Evolutionary conservation across 1,139 yeast genomes (phyloP), one percentile per base, ranked within the genome.

Genomic region (Pichia sp.): DNA sequence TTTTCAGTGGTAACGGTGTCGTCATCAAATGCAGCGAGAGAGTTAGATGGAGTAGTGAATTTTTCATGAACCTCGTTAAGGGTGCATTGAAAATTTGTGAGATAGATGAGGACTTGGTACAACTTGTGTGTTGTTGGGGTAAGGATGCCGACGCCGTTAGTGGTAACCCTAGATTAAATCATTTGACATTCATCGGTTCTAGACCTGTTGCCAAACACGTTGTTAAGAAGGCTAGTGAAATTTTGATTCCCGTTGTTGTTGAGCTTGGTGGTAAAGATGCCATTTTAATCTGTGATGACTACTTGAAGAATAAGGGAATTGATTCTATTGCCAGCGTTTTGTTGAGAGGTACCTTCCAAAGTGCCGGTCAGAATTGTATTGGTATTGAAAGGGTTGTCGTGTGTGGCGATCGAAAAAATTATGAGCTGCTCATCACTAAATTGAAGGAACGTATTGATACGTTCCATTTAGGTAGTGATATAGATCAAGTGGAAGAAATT

Each of bases 231-330:
- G 96, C 97, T 3, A 73, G 96, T 24, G 74, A 75, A 44, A 72
- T 83, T 17, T 64, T 91, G 50, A 87, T 94, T 0, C 98, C 97
- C 0, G 87, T 91, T 36, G 96, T 88, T 23, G 88, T 86, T 6
- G 98, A 91, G 59, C 67, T 91, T 23, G 98, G 98, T 25, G 98
- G 98, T 17, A 91, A 91, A 55, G 98, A 91, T 58, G 82, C 96
- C 0, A 74, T 86, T 22, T 68, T 91, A 40, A 88, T 87, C 4
- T 68, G 91, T 49, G 96, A 88, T 53, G 83, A 80, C 45, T 77
- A 71, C 27, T 62, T 69, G 47, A 64, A 70, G 33, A 56, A 55
- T 30, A 57, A 64, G 31, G 63, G 66, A n/a, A 47, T 76, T 27
- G 59, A 68, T 6, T 72, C 77, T 0, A 66, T 91, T 28, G 76